Base-by-base conservation (phyloP, 139 green algal species). In the Picocystis salinarum region DNA sequence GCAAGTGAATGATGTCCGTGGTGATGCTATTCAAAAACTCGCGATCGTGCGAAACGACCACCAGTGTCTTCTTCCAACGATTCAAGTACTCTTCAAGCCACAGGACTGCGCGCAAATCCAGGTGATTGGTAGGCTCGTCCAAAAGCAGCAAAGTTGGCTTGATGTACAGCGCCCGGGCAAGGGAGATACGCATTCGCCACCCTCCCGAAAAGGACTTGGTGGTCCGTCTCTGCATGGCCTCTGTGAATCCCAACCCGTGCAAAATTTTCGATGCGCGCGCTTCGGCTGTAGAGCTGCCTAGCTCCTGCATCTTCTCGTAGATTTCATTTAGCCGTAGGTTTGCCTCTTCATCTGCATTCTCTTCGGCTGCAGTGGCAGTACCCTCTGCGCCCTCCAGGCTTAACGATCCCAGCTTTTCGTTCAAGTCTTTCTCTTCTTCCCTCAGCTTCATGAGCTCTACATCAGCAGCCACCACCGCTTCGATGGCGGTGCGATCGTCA, bases 1-100 rank as follows among this genome's bases (percentile, higher is more conserved):
- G 82, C 46, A 99, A 71, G 69, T 99, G 89, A 50, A 99, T 92
- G 70, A 99, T 95, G 69, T 99, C 60, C 4, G 89, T 99, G 61
- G 82, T 96, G 17, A 97, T 71, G 11, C 61, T 79, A 70, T 96
- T 95, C 9, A 99, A 72, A 62, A 99, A 97, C 61, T 96, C 89
- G 17, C 89, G 66, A 63, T 99, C 89, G 67, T 99, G 89, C 18
- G 70, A 89, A 29, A 99, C 88, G 12, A 99, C 88, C 24, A 97
- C 67, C 33, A 99, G 63, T 34, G 89, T 99, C 75, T 99, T 99
- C 74, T 99, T 99, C 77, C 82, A 97, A n/a, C 82, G 59, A 42
- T 55, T 47, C 29, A 86, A 62, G 61, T 93, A 91, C 67, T 91
- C 77, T 56, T 91, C 80, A 29, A 90, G 69, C 81, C 77, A 91